Evolutionary conservation across 305 asterid species (phyloP), one percentile per base, ranked within the genome.

Genomic region (Ajuga reptans): DNA sequence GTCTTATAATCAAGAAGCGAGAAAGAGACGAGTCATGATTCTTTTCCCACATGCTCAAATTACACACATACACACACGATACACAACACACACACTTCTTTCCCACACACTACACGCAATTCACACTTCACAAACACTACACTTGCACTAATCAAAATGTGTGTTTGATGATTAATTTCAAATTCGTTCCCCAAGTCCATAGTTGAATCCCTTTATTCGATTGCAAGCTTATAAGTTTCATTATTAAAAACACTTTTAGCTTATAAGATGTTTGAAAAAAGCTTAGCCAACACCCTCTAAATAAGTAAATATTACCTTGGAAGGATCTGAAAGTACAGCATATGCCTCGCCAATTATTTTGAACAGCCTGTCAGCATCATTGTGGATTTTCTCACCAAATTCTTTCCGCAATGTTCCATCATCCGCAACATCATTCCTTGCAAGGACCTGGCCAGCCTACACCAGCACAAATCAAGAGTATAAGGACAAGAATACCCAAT

Each of bases 341-440:
- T 91, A 93, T 8, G 99, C 97, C 81, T 91, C 99, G 59, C 97
- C 97, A 24, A 93, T 91, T 71, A 86, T 75, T 81, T 93, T 93
- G 85, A 93, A 93, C 55, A 93, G 78, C 80, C 86, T 82, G 73
- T 93, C 97, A 61, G 99, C 95, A 78, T 91, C 99, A 11, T 71
- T 74, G 70, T 89, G 95, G 69, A 93, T 87, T 71, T 84, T 86
- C 78, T 88, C 91, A 16, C 84, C 85, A 57, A 85, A 85, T 73
- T 87, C 91, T 80, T 86, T 90, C 89, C 92, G 85, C 64, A 84
- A 69, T 57, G 78, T 80, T 55, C 92, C 96, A 57, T 76, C 89
- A 67, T 87, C 96, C 27, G 90, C 79, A 34, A 69, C 75, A 18
- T 88, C 97, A 64, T 81, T 82, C 83, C 88, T 80, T 71, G 71